Conservation (phyloP, 2,329 filamentous ascomycete species). For the Cordyceps tenuipes region DNA sequence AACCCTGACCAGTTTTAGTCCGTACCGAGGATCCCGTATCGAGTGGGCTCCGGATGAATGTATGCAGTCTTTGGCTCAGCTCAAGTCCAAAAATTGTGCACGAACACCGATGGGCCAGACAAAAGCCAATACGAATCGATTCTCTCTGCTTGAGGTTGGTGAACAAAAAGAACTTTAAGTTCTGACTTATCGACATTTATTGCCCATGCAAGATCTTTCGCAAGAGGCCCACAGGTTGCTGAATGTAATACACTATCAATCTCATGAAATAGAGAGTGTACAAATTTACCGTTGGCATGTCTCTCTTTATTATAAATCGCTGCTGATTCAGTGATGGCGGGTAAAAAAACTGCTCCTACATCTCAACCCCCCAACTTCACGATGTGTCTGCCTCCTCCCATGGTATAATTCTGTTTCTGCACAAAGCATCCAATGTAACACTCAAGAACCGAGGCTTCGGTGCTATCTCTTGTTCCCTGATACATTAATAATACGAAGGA, state of each 20-base stretch:
- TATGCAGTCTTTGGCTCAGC: slow-evolving; percentile 42
- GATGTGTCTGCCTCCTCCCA: neutral
- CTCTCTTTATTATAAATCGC: neutral
- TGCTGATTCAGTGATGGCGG: neutral
- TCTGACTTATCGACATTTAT: neutral
- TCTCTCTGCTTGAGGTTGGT: neutral
- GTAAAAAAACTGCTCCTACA: neutral
- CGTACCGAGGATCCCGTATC: slow-evolving; percentile 63
- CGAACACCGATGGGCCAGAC: slow-evolving; percentile 22
- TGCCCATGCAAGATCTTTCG: neutral
- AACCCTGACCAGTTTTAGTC: slow-evolving; percentile 33
- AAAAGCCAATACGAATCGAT: neutral
- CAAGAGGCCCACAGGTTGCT: neutral
- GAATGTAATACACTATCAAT: neutral
- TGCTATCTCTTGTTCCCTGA: neutral
- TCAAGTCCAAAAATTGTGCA: slow-evolving; percentile 17
- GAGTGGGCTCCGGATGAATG: slow-evolving; percentile 69
- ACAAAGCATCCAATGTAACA: neutral
- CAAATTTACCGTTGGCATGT: slow-evolving; percentile 1
- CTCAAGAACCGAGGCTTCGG: neutral
- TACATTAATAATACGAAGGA: neutral
- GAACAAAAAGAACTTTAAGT: neutral
- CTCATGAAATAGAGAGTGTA: neutral
- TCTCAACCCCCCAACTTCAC: neutral
- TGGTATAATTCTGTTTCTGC: slow-evolving; percentile 2